A percentile compares a stretch with the other conserved stretches of the same genome.
phyloP scores from a whole-genome alignment of 2,329 filamentous ascomycete genomes.

The Cadophora sp. region DNA sequence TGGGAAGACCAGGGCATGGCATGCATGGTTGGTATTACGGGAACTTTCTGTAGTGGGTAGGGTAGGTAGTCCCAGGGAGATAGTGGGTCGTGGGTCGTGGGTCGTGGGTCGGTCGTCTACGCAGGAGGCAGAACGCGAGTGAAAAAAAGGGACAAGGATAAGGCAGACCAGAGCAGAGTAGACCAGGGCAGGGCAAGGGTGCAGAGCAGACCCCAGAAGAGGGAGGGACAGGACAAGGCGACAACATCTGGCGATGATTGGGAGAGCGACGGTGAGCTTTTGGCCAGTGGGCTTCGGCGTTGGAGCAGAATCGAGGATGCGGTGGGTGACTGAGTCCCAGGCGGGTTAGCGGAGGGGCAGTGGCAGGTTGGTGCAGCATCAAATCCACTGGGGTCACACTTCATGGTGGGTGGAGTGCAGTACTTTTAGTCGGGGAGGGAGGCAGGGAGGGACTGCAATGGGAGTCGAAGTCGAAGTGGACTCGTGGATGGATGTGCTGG shows the following conservation, averaged over 20 bases:
- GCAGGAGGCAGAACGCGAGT: neutral
- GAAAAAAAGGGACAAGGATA: neutral
- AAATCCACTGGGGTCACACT: constrained; percentile 5
- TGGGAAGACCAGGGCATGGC: constrained; percentile 21
- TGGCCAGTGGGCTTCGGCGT: constrained; percentile 2
- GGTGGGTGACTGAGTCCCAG: neutral
- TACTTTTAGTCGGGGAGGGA: too few species aligned
- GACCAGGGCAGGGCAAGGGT: too few species aligned
- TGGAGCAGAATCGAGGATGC: constrained; percentile 11
- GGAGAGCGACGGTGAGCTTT: constrained; percentile 5
- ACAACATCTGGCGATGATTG: neutral
- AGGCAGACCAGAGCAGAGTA: too few species aligned
- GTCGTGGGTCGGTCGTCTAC: neutral
- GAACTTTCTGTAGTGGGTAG: constrained; percentile 4
- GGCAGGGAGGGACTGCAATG: too few species aligned
- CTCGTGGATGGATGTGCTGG: neutral
- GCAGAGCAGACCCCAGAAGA: too few species aligned
- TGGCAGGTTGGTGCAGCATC: neutral
- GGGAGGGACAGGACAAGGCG: neutral
- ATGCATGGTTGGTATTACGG: constrained; percentile 12
- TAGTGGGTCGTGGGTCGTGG: neutral
- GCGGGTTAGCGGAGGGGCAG: constrained; percentile 10
- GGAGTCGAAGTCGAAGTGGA: neutral
- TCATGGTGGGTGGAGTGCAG: too few species aligned
- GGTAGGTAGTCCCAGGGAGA: neutral